Conservation (phyloP, 805 yeast genomes). For the Candida xiaguanensis region DNA sequence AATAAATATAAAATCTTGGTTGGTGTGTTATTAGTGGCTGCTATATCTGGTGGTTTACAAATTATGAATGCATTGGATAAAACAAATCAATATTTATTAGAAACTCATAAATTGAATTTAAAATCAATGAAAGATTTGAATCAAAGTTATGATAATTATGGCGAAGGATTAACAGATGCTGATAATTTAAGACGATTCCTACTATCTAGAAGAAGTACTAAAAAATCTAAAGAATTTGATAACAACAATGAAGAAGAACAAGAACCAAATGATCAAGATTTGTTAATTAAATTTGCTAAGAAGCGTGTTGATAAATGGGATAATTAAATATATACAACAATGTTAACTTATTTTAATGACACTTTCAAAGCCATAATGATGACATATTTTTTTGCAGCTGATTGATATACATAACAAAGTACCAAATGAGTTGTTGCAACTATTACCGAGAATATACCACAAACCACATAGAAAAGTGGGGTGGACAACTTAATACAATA, state of each 20-base stretch:
- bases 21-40: slow-evolving; percentile 31
- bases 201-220: slow-evolving; percentile 26
- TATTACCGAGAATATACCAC: no score
- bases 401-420: no score
- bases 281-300: slow-evolving; percentile 32
- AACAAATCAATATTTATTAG: slow-evolving; percentile 25
- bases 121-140: slow-evolving; percentile 27
- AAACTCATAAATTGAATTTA: slow-evolving; percentile 23
- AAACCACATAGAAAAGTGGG: no score
- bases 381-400: no score
- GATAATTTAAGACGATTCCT: slow-evolving; percentile 33
- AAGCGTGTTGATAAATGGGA: slow-evolving; percentile 19
- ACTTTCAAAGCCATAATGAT: no score
- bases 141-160: slow-evolving; percentile 23
- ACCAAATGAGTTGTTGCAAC: no score
- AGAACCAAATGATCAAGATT: slow-evolving; percentile 24
- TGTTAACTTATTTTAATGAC: no score
- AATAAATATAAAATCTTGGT: slow-evolving; percentile 40
- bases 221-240: slow-evolving; percentile 17
- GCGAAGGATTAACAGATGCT: slow-evolving; percentile 23
- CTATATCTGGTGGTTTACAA: slow-evolving; percentile 30
- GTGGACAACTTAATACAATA: no score
- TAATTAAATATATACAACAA: no score
- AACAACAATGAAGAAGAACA: slow-evolving; percentile 14
- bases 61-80: slow-evolving; percentile 34